A percentile compares a stretch with the other conserved stretches of the same genome.
phyloP scores from a whole-genome alignment of 2,329 filamentous ascomycete genomes.

The Sordariomycetes sp. region DNA sequence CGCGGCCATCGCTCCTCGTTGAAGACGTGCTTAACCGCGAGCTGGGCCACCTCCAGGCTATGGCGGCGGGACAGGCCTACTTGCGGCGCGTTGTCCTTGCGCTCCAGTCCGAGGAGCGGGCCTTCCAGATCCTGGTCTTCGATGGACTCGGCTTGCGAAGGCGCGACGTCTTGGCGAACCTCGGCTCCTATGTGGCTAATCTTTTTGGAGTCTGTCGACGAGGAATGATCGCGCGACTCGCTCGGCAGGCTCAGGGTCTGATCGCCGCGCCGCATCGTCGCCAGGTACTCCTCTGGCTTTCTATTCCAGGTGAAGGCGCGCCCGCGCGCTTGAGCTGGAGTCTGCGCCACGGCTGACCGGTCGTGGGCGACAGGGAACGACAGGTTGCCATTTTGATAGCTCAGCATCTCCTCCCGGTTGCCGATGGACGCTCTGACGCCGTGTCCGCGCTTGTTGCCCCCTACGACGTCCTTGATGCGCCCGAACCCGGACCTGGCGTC shows the following conservation, averaged over 20 bases:
- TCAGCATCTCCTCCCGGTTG: constrained; percentile 39
- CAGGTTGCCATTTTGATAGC: not conserved
- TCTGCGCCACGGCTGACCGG: constrained; percentile 3
- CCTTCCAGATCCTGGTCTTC: constrained; percentile 52
- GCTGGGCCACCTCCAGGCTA: constrained; percentile 34
- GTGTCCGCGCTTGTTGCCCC: constrained; percentile 46
- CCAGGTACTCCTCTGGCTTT: constrained; percentile 51
- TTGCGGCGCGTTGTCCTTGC: constrained; percentile 30
- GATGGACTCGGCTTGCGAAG: constrained; percentile 50
- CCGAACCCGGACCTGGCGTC: constrained; percentile 77
- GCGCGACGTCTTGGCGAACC: constrained; percentile 32
- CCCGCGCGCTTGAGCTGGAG: constrained; percentile 10
- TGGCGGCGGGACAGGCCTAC: constrained; percentile 52
- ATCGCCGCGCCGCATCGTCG: constrained; percentile 23
- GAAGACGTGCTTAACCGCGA: constrained; percentile 18
- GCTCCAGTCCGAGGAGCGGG: constrained; percentile 38
- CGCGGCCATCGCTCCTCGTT: constrained; percentile 60
- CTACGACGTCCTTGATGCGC: constrained; percentile 78
- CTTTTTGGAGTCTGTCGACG: constrained; percentile 14
- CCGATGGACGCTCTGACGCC: constrained; percentile 37
- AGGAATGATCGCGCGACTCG: constrained; percentile 14
- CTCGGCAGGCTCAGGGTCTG: constrained; percentile 5
- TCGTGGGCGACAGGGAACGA: not conserved
- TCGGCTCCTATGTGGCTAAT: constrained; percentile 23
- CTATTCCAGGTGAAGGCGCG: constrained; percentile 56